Conservation (phyloP, 768 basidiomycete genomes). For the Amanita exitialis region DNA sequence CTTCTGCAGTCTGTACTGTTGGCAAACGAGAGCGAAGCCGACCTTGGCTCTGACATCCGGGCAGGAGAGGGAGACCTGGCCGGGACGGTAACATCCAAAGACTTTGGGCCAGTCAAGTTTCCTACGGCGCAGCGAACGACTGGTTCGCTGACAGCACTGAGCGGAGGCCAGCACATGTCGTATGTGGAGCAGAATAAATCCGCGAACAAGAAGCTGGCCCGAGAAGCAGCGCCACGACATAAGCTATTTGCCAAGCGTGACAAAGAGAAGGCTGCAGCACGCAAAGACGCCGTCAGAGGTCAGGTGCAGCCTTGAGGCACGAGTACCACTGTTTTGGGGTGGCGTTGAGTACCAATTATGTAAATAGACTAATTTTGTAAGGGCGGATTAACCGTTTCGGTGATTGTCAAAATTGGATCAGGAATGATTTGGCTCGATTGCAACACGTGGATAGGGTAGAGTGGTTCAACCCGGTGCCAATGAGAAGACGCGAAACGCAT, state of each 20-base stretch:
- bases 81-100: constrained; percentile 79
- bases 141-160: constrained; percentile 74
- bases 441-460: constrained; percentile 3
- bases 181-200: constrained; percentile 90
- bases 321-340: not conserved
- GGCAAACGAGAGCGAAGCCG: constrained; percentile 85
- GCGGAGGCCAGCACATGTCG: constrained; percentile 87
- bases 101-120: constrained; percentile 71
- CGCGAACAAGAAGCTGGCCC: constrained; percentile 72
- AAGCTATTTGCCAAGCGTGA: constrained; percentile 80
- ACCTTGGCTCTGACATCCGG: constrained; percentile 75
- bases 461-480: constrained; percentile 1
- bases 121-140: constrained; percentile 67
- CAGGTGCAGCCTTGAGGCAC: constrained; percentile 3
- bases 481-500: not conserved
- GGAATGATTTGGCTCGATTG: constrained; percentile 6
- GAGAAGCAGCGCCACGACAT: constrained; percentile 47
- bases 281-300: constrained; percentile 28
- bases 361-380: constrained; percentile 7
- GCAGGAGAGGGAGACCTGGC: constrained; percentile 80
- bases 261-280: constrained; percentile 52
- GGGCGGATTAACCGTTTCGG: constrained; percentile 4
- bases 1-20: constrained; percentile 88
- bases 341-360: not conserved
- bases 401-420: not conserved